Evolutionary conservation across 2,329 filamentous ascomycete species (phyloP), one percentile per base, ranked within the genome.

Genomic region (Cryphonectria parasitica): DNA sequence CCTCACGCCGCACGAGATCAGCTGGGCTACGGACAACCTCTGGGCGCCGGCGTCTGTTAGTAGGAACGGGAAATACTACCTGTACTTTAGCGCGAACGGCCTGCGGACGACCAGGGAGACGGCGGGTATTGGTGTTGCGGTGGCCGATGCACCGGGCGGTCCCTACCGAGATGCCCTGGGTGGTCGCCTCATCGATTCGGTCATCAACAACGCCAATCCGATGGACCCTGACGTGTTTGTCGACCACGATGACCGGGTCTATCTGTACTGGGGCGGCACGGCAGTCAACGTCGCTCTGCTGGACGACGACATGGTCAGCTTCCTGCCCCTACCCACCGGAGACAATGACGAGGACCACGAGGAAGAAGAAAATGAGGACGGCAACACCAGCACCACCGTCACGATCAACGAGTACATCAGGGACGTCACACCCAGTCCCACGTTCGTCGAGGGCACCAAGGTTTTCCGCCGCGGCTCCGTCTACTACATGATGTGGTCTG

Each of bases 81-180:
- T 86, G 68, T 86, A 86, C 75, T 86, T 86, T 73, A 82, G 79
- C 56, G 84, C 83, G 31, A 85, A 85, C 52, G 84, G 85, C 62
- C 81, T 83, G 52, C 80, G 81, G 25, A 77, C 77, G 76, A 74
- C n/a, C 75, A 77, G 60, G 75, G 72, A 10, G 77, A 81, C 58
- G 0, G 81, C 80, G 1, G 82, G 82, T 2, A 81, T 84, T 10
- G 82, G 81, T 2, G 82, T 83, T 0, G 82, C 78, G 0, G 77
- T 78, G 7, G 78, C 82, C 0, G 76, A 78, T 49, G 19, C 41
- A 78, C 45, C 28, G 19, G 63, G 61, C 61, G 82, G 82, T 0
- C 82, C 82, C 0, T 84, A 81, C 61, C 73, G 75, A 17, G 82
- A 84, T 68, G 81, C 77, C 4, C 77, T 83, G 5, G 82, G 80